Evolutionary conservation across 164 flowering plant genomes (phyloP), one percentile per base, ranked within the genome.

Genomic region (Berberis vulgaris): DNA sequence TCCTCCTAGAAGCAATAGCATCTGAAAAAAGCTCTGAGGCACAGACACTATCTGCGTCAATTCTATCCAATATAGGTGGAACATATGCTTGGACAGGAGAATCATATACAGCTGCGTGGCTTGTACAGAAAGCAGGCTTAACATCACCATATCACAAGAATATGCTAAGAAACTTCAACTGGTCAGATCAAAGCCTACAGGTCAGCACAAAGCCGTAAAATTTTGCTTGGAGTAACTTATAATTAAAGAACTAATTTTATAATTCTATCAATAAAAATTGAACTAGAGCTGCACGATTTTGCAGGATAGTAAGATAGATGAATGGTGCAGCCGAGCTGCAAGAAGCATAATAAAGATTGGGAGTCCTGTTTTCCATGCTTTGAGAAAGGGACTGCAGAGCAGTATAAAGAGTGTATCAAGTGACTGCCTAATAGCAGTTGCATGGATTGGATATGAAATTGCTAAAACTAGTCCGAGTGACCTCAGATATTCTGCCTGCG

Each of bases 31-130:
- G 67, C 62, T 71, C 81, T 42, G 60, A 47, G 6, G 49, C 53
- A 45, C 89, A 85, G 68, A 65, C 72, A 39, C 54, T 85, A 57
- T 79, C 96, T 42, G 74, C 93, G 38, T 83, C 65, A 61, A 78
- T 85, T 69, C 74, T 89, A 52, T 79, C 96, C 62, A 87, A 85
- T 76, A 69, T 89, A 44, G 96, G 91, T 43, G 96, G 96, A 62
- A 87, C 90, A 53, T 84, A 76, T 72, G 54, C 89, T 43, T 82
- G 87, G 87, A 79, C 85, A 58, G 96, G 96, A 43, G 86, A 87
- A 62, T 76, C 96, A 58, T 87, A 81, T 49, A 89, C 93, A 56
- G 70, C 69, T 39, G 86, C 88, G 49, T 85, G 93, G 93, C 71
- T 89, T 59, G 77, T 89, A 1, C 84, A 77, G 65, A 87, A 77